Base-by-base conservation (phyloP, 2,329 filamentous ascomycete genomes). In the Seiridium unicorne region DNA sequence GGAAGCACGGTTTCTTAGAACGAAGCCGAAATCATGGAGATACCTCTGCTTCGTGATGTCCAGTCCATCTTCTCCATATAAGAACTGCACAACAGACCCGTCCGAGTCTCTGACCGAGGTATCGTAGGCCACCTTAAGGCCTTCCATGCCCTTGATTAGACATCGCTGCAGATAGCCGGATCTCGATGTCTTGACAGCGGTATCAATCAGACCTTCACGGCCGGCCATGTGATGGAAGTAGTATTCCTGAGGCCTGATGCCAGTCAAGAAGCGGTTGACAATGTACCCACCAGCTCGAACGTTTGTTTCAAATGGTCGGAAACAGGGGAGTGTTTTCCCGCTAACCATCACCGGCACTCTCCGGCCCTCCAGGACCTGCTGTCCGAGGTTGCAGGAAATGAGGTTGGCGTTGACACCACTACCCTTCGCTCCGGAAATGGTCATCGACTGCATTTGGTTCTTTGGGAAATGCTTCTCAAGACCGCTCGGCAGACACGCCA, bases 171-270 rank as follows among this genome's bases (percentile, higher is more conserved):
- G 81, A 72, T 99, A 99, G 62, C 95, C 96, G 35, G 95, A 98
- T 71, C 95, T 89, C 8, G 94, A 96, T 1, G 95, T 99, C 79
- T 99, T 99, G 74, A 99, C 95, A 64, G 95, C 95, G 26, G 95
- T 99, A 84, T 99, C 95, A 72, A 99, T 99, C 65, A 99, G 81
- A 81, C 95, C 95, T 83, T 99, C 96, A 78, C 95, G 88, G 68
- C 96, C 96, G 71, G 94, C 95, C 96, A 99, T 99, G 76, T 96
- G 93, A 84, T 99, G 95, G 81, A 99, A 99, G 75, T 94, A 99
- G 75, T 97, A 99, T 74, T 99, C 96, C 71, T 99, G 95, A 4
- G 95, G 95, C 58, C 94, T 88, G 63, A 99, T 95, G 62, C 95
- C 95, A 32, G 96, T 99, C 82, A 99, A 90, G 85, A 99, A 99